phyloP scores from a whole-genome alignment of 1,284 basidiomycete species.

The Thelephora terrestris region DNA sequence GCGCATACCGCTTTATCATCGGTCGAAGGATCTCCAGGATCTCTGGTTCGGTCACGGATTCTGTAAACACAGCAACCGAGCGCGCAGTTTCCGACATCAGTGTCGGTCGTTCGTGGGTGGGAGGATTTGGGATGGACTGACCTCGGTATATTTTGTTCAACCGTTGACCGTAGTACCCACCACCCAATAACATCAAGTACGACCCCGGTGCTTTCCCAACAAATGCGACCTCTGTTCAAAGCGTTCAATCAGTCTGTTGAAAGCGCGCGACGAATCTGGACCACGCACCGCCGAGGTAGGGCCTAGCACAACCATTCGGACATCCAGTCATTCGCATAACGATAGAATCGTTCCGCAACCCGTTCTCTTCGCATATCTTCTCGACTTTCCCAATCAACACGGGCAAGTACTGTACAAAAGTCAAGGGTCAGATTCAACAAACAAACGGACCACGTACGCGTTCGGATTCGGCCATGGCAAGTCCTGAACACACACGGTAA shows the following conservation, averaged over 20 bases:
- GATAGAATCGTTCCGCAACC: constrained; percentile 87
- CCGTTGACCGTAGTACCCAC: constrained; percentile 88
- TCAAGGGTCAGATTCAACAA: constrained; percentile 2
- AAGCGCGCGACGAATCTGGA: not conserved
- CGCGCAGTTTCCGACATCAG: not conserved
- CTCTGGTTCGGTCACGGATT: constrained; percentile 89
- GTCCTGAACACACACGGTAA: constrained; percentile 31
- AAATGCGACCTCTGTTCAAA: constrained; percentile 74
- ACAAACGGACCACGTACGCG: constrained; percentile 37
- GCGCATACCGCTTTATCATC: constrained; percentile 91
- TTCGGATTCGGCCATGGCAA: constrained; percentile 95
- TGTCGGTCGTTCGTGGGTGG: not conserved
- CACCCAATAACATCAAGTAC: constrained; percentile 94
- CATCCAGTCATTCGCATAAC: constrained; percentile 98
- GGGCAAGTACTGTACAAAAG: constrained; percentile 69
- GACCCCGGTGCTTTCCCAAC: constrained; percentile 93
- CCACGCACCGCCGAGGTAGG: constrained; percentile 76
- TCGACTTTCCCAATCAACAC: constrained; percentile 93
- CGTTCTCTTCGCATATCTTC: constrained; percentile 87
- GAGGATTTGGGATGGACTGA: constrained; percentile 20
- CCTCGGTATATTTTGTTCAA: constrained; percentile 90
- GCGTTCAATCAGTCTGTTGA: constrained; percentile 1
- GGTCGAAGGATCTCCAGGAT: constrained; percentile 84
- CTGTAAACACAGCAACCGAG: constrained; percentile 27
- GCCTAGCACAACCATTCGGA: constrained; percentile 89